Evolutionary conservation across 148 eudicot species (phyloP), one percentile per base, ranked within the genome.

Genomic region (Amaranthus palmeri): DNA sequence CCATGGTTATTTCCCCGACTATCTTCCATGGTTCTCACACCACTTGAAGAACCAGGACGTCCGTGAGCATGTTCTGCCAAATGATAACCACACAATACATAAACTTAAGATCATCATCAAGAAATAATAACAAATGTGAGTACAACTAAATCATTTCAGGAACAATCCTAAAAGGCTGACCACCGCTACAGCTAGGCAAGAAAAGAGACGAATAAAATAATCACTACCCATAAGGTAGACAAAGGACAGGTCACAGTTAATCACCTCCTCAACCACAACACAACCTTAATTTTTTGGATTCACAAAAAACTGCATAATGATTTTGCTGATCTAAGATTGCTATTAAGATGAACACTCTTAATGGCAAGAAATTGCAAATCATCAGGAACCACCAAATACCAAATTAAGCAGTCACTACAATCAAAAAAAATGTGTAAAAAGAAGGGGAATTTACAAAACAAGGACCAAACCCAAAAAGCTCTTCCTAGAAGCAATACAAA

Each of bases 21-120:
- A 67, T 78, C 89, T 78, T 78, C 56, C 50, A 68, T 77, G 14
- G 80, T 58, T 63, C 76, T 67, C 70, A 74, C 76, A 69, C 77
- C 77, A 49, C 86, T 85, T 72, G 92, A 84, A 65, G 95, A 89
- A 75, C 83, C 85, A 36, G 89, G 96, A 70, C 85, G 84, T 67
- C 77, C 75, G 72, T 76, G 75, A 65, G 75, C 80, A 76, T 55
- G 67, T 51, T 88, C 92, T 88, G 86, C 14, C 79, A 81, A 18
- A 47, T 15, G 72, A 53, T 54, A 49, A 67, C 9, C 49, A 77
- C 17, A 43, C 47, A 8, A 62, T 62, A 15, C 76, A 54, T 73
- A 52, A 50, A 70, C 8, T 17, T 10, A 52, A 73, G 17, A 46
- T 59, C 17, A 36, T 65, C 14, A 13, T 4, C 60, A n/a, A 47